A percentile compares a stretch with the other conserved stretches of the same genome.
Evolutionary conservation across 2,329 filamentous ascomycete species (phyloP).

Genomic region (Fusarium sp.): DNA sequence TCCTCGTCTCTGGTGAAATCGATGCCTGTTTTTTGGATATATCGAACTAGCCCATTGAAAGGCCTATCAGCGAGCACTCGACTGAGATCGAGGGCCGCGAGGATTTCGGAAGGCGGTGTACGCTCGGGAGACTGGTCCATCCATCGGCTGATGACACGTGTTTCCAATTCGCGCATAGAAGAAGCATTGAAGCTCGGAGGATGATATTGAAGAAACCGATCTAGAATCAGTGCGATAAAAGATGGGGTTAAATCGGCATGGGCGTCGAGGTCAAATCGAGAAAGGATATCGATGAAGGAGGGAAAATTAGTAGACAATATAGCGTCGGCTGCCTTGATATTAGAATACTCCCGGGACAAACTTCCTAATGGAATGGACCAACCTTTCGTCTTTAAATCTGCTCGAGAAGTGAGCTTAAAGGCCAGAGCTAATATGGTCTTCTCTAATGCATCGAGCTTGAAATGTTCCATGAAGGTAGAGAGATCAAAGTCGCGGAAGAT

Average conservation of each 20-base stretch:
- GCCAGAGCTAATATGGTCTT: conserved; percentile 90
- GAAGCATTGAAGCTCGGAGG: conserved; percentile 86
- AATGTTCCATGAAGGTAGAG: conserved; percentile 95
- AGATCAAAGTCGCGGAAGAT: conserved; percentile 96
- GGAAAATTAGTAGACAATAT: conserved; percentile 84
- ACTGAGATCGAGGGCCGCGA: conserved; percentile 75
- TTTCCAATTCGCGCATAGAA: conserved; percentile 74
- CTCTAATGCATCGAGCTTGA: conserved; percentile 88
- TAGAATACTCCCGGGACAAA: conserved; percentile 52
- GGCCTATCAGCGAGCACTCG: conserved; percentile 71
- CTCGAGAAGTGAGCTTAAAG: conserved; percentile 83
- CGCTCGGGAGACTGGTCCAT: conserved; percentile 63
- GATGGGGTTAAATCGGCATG: conserved; percentile 73
- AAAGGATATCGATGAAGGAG: conserved; percentile 80
- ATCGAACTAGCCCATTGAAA: conserved; percentile 67
- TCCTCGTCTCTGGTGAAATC: conserved; percentile 82
- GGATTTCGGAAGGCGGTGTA: conserved; percentile 74
- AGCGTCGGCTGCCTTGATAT: conserved; percentile 76
- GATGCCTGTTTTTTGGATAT: conserved; percentile 78
- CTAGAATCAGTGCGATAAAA: conserved; percentile 83
- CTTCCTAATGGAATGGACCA: conserved; percentile 41
- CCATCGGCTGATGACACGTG: conserved; percentile 76
- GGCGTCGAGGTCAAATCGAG: conserved; percentile 69
- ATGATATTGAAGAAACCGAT: conserved; percentile 87
- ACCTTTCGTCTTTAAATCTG: conserved; percentile 93